A percentile compares a stretch with the other conserved stretches of the same genome.
Conservation (phyloP, 164 flowering plant genomes). For the Warburgia ugandensis region DNA sequence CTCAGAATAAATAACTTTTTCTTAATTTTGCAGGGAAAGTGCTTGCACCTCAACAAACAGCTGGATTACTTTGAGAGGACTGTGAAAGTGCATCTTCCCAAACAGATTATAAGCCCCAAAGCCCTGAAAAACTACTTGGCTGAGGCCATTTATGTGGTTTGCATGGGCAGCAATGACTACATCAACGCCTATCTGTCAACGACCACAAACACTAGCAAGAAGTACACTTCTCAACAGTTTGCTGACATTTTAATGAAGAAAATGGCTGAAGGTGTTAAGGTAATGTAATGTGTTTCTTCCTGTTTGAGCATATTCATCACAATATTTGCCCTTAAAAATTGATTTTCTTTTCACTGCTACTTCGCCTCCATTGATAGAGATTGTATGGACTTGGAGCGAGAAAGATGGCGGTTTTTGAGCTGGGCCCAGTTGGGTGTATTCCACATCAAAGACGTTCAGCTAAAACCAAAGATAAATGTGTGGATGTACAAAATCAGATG, state of each 20-base stretch:
- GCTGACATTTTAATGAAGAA: neutral
- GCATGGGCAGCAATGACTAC: slow-evolving; percentile 11
- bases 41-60: neutral
- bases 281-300: too few relatives aligned
- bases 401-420: neutral
- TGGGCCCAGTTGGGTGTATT: neutral
- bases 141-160: slow-evolving; percentile 2
- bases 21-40: neutral
- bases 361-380: neutral
- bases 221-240: neutral
- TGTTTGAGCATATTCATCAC: too few relatives aligned
- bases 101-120: neutral
- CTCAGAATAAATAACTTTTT: neutral
- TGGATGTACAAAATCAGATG: neutral
- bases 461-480: neutral
- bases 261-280: neutral
- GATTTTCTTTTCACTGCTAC: neutral
- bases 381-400: neutral
- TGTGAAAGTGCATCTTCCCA: neutral
- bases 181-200: slow-evolving; percentile 1
- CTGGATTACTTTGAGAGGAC: neutral
- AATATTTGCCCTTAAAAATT: neutral
- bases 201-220: slow-evolving; percentile 2
- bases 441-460: neutral
- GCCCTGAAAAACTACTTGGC: neutral